Evolutionary conservation across 1,284 basidiomycete genomes (phyloP).

Genomic region (Sphaerobolus stellatus): DNA sequence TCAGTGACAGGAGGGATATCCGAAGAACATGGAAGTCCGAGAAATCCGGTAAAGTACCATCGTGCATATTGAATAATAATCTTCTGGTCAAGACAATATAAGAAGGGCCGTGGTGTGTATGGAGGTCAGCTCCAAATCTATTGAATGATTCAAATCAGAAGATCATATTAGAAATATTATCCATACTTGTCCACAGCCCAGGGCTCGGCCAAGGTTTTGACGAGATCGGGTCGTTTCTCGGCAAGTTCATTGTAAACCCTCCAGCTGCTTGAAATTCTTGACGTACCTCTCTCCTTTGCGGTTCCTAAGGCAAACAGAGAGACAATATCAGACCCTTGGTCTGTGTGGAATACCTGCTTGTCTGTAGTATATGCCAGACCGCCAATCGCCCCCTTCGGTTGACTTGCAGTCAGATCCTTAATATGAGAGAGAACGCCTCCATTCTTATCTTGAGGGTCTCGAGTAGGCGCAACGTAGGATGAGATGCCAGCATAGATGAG

Average conservation of each 20-base stretch:
- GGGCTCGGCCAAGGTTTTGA: constrained; percentile 39
- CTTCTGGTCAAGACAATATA: constrained; percentile 40
- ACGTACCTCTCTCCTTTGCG: constrained; percentile 43
- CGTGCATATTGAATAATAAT: constrained; percentile 48
- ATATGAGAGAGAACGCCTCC: constrained; percentile 46
- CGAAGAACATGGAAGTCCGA: constrained; percentile 29
- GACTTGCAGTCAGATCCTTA: constrained; percentile 43
- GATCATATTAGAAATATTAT: background rate
- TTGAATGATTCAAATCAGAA: background rate
- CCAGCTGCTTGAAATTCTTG: constrained; percentile 42
- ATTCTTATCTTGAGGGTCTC: constrained; percentile 42
- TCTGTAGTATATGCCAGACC: constrained; percentile 48
- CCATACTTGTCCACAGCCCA: constrained; percentile 44
- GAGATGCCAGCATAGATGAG: constrained; percentile 37
- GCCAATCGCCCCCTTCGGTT: constrained; percentile 40
- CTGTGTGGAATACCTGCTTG: constrained; percentile 49
- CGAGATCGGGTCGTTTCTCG: constrained; percentile 43
- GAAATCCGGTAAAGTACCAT: constrained; percentile 44
- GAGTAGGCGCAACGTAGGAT: constrained; percentile 40
- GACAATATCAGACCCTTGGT: constrained; percentile 46
- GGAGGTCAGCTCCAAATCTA: constrained; percentile 42
- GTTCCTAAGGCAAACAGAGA: constrained; percentile 41
- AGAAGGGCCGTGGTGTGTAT: constrained; percentile 39
- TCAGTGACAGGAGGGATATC: constrained; percentile 48
- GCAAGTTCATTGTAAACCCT: constrained; percentile 49